Conservation (phyloP, 306 rosid genomes). For the Clitoria ternatea region DNA sequence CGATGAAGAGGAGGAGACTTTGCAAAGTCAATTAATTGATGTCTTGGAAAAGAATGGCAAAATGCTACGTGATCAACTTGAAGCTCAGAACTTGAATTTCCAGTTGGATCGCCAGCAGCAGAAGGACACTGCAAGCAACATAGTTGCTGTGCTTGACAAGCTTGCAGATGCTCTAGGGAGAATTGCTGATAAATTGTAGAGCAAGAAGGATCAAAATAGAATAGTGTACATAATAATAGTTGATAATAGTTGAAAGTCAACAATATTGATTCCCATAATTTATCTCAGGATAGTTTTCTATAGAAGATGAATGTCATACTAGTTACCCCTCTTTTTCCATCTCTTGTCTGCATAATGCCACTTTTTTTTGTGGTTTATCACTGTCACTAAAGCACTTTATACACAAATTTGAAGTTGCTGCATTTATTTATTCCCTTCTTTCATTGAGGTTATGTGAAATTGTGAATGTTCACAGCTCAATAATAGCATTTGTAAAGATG, state of each 20-base stretch:
- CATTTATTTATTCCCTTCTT: constrained; percentile 35
- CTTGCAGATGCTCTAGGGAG: constrained; percentile 88
- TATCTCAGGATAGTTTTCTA: constrained; percentile 23
- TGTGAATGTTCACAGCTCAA: constrained; percentile 14
- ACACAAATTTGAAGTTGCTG: constrained; percentile 38
- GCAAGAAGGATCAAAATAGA: constrained; percentile 28
- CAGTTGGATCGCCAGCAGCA: constrained; percentile 80
- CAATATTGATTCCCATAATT: constrained; percentile 40
- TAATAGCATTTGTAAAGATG: constrained; percentile 31
- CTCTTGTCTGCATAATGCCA: constrained; percentile 9
- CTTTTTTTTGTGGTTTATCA: constrained; percentile 33
- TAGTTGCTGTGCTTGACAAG: constrained; percentile 86
- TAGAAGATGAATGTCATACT: constrained; percentile 29
- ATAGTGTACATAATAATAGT: constrained; percentile 57
- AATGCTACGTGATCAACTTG: constrained; percentile 67
- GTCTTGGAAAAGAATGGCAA: constrained; percentile 79
- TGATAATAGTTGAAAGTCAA: no score
- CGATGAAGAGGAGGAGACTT: constrained; percentile 55
- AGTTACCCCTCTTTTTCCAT: neutral
- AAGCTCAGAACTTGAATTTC: constrained; percentile 70
- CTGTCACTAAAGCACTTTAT: constrained; percentile 36
- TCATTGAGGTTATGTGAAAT: constrained; percentile 26
- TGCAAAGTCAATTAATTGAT: constrained; percentile 71
- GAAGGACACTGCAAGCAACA: constrained; percentile 59
- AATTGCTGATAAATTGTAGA: constrained; percentile 88